phyloP scores from a whole-genome alignment of 2,329 filamentous ascomycete species.

The Aaosphaeria arxii region DNA sequence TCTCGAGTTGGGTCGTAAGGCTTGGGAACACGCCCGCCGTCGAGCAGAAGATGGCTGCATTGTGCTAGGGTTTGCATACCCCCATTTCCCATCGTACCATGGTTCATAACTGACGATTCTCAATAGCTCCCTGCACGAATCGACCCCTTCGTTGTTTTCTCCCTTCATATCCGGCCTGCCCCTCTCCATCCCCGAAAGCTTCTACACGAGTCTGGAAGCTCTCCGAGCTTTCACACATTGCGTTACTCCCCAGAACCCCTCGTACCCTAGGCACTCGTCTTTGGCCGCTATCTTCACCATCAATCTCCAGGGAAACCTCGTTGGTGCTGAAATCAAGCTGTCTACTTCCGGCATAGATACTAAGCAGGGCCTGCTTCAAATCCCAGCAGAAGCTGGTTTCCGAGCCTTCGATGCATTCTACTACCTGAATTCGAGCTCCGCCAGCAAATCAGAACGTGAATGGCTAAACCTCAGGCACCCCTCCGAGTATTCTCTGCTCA shows the following conservation, averaged over 20 bases:
- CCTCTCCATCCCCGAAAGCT: constrained; percentile 68
- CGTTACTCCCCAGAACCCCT: constrained; percentile 87
- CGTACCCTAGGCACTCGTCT: constrained; percentile 73
- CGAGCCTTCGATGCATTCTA: constrained; percentile 98
- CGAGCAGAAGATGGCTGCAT: constrained; percentile 95
- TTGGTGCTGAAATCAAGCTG: constrained; percentile 70
- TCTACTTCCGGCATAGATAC: constrained; percentile 89
- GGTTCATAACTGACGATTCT: not conserved
- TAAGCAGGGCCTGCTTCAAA: constrained; percentile 70
- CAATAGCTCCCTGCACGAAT: constrained; percentile 80
- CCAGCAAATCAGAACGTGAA: constrained; percentile 83
- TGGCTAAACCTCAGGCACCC: constrained; percentile 78
- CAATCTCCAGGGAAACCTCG: constrained; percentile 75
- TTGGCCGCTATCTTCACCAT: constrained; percentile 80
- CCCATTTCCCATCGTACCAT: not conserved
- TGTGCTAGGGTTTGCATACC: constrained; percentile 68
- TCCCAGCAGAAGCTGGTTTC: constrained; percentile 76
- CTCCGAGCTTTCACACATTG: constrained; percentile 83
- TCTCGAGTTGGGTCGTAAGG: constrained; percentile 69
- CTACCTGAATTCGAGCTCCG: constrained; percentile 89
- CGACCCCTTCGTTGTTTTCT: constrained; percentile 77
- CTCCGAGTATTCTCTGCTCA: constrained; percentile 73
- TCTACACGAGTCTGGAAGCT: constrained; percentile 77
- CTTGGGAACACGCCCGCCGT: constrained; percentile 94
- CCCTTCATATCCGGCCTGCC: constrained; percentile 82